These are phyloP conservation scores for Somion occarium DNA, from an alignment of 1,284 basidiomycete genomes.

Conservation along the genomic window DNA sequence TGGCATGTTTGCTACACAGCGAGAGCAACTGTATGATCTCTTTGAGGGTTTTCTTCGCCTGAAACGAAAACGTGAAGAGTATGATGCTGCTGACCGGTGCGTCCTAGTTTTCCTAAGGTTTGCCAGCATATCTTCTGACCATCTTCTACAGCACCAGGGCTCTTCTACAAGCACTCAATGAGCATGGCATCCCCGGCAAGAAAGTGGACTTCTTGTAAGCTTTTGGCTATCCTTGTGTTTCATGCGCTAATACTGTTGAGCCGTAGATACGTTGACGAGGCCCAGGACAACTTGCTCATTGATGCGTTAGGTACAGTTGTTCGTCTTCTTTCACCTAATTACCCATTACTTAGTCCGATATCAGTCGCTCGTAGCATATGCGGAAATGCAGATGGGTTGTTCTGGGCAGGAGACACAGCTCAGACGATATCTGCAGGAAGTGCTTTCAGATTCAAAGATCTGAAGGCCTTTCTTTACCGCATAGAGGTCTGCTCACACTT, in stretches of 20 bases:
- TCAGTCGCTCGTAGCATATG: conserved; percentile 59
- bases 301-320: conserved; percentile 47
- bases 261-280: conserved; percentile 66
- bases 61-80: conserved; percentile 40
- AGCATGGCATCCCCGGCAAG: conserved; percentile 30
- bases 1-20: conserved; percentile 40
- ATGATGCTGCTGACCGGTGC: conserved; percentile 55
- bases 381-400: conserved; percentile 58
- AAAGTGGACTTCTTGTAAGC: conserved; percentile 55
- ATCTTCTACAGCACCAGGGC: conserved; percentile 39
- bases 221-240: neutral
- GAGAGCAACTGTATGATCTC: conserved; percentile 41
- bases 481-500: conserved; percentile 40
- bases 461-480: conserved; percentile 60
- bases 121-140: conserved; percentile 30
- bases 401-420: conserved; percentile 78
- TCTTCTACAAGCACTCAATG: conserved; percentile 37
- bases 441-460: conserved; percentile 65
- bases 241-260: neutral
- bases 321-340: neutral
- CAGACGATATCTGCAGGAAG: conserved; percentile 72
- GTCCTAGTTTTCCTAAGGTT: conserved; percentile 19
- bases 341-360: neutral
- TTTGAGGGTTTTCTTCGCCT: conserved; percentile 45
- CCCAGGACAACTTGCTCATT: conserved; percentile 66